These are phyloP conservation scores for Prinsepia uniflora DNA, from an alignment of 306 rosid species.

Conservation along the genomic window DNA sequence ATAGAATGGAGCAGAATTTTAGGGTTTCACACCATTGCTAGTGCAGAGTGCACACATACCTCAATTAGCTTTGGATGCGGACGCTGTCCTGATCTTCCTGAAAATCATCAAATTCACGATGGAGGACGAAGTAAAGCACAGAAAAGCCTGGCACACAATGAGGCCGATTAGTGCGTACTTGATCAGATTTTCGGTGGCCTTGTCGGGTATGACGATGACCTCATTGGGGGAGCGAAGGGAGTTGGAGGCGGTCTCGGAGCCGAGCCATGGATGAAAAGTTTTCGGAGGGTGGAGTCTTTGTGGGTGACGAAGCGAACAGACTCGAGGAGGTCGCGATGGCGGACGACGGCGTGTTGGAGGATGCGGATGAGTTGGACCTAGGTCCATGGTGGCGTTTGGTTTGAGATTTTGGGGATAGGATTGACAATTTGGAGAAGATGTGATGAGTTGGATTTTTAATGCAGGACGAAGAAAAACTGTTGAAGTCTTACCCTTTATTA, in stretches of 20 bases:
- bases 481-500: too few species aligned
- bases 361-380: conserved; percentile 49
- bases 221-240: conserved; percentile 65
- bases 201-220: conserved; percentile 59
- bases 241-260: conserved; percentile 63
- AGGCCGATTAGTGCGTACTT: too few species aligned
- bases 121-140: too few species aligned
- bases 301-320: conserved; percentile 46
- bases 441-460: too few species aligned
- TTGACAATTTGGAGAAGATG: too few species aligned
- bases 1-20: conserved; percentile 2
- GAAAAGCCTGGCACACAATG: too few species aligned
- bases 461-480: too few species aligned
- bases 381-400: conserved; percentile 45
- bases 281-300: conserved; percentile 55
- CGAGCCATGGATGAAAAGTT: conserved; percentile 75
- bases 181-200: conserved; percentile 58
- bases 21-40: conserved; percentile 14
- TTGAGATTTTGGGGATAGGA: too few species aligned
- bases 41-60: conserved; percentile 9
- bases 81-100: not conserved
- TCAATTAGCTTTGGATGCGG: not conserved
- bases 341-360: conserved; percentile 47
- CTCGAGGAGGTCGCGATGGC: conserved; percentile 53
- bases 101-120: too few species aligned